phyloP scores from a whole-genome alignment of 345 rosid species.

The Orychophragmus violaceus region DNA sequence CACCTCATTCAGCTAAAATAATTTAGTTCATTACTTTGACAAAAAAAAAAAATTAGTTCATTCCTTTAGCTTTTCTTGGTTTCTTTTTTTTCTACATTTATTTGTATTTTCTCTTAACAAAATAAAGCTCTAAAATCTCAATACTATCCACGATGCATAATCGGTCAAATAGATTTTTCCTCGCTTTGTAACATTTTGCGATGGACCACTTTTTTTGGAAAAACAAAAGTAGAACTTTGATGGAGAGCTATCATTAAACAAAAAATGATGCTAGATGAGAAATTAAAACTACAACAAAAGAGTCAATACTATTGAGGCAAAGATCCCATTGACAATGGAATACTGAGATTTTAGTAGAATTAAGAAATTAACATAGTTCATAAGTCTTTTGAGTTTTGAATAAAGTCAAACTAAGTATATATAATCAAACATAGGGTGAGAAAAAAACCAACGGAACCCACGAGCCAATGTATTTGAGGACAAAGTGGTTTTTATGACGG shows the following conservation, averaged over 20 bases:
- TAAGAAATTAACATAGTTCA: neutral
- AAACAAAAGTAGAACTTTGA: neutral
- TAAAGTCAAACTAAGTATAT: neutral
- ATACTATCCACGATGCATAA: neutral
- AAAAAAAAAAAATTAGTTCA: neutral
- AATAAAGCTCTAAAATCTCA: neutral
- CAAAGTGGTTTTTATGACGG: too few species aligned
- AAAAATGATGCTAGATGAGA: neutral
- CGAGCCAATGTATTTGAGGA: too few species aligned
- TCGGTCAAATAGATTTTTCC: neutral
- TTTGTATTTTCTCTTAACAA: neutral
- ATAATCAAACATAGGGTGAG: too few species aligned
- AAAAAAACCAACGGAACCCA: too few species aligned
- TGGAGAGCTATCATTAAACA: neutral
- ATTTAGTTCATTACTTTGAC: neutral
- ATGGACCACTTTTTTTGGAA: neutral
- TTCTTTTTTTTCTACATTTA: neutral
- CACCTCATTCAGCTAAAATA: neutral
- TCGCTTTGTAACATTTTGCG: neutral
- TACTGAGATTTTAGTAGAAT: neutral
- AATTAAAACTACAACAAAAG: neutral
- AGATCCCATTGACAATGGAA: slow-evolving; percentile 1
- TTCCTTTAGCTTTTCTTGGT: too few species aligned
- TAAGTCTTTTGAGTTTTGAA: neutral
- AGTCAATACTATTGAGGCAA: neutral